Percentiles rank a stretch among this genome's conserved stretches.
Evolutionary conservation across 2,329 filamentous ascomycete species (phyloP).

Genomic region (Alternaria gaisen): DNA sequence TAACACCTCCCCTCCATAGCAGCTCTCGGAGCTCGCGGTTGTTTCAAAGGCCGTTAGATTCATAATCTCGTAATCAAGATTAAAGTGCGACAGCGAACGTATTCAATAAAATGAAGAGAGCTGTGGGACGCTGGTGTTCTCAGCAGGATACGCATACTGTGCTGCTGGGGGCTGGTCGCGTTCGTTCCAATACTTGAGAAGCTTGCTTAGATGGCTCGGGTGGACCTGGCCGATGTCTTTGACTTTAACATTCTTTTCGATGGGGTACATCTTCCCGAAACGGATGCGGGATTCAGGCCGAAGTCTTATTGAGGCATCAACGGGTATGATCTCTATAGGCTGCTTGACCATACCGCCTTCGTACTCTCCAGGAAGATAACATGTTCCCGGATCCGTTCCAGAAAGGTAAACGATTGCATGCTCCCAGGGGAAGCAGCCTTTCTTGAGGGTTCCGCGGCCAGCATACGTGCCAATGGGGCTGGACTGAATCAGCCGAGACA

Average conservation of each 20-base stretch:
- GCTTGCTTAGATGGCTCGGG: constrained; percentile 29
- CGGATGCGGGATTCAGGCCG: constrained; percentile 51
- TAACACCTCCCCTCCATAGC: background rate
- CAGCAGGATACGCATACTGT: too few relatives aligned
- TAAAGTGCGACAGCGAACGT: background rate
- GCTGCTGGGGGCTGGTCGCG: too few relatives aligned
- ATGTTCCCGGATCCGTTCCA: constrained; percentile 13
- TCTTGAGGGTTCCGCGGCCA: constrained; percentile 48
- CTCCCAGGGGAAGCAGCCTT: constrained; percentile 44
- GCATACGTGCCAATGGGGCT: constrained; percentile 55
- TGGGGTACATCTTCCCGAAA: constrained; percentile 52
- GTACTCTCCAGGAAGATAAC: constrained; percentile 34
- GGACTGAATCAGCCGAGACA: background rate
- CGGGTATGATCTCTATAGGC: constrained; percentile 48
- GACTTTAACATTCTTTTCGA: constrained; percentile 57
- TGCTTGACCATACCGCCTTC: constrained; percentile 48
- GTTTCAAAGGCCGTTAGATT: background rate
- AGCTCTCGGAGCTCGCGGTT: background rate
- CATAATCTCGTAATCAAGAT: background rate
- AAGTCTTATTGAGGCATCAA: constrained; percentile 31
- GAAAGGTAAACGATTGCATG: constrained; percentile 52
- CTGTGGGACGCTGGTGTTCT: too few relatives aligned
- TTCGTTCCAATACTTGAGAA: constrained; percentile 20
- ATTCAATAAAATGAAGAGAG: background rate
- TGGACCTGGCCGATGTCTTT: constrained; percentile 52